phyloP scores from a whole-genome alignment of 1,284 basidiomycete species.

The Trichosporon sp. region DNA sequence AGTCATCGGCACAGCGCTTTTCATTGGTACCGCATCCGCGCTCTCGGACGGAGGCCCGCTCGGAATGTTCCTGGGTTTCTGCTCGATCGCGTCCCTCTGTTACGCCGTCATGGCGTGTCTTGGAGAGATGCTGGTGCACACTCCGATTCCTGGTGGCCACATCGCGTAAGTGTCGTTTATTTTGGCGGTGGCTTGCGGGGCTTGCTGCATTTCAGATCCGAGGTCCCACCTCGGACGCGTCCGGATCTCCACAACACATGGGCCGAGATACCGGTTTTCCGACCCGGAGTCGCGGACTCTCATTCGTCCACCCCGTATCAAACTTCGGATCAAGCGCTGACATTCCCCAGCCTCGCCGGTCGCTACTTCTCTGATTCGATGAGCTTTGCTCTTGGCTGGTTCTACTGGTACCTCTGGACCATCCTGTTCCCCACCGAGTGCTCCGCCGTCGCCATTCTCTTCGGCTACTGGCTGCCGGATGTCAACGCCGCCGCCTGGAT shows the following conservation, averaged over 20 bases:
- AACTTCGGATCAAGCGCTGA: background rate
- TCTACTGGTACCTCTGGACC: slow-evolving; percentile 75
- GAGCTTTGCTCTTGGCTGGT: slow-evolving; percentile 80
- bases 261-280: background rate
- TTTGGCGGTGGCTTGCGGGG: background rate
- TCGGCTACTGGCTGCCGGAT: slow-evolving; percentile 67
- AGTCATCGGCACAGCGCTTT: slow-evolving; percentile 28
- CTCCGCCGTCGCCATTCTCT: slow-evolving; percentile 73
- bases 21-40: slow-evolving; percentile 30
- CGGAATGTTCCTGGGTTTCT: slow-evolving; percentile 30
- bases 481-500: slow-evolving; percentile 73
- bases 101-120: slow-evolving; percentile 57
- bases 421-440: slow-evolving; percentile 74
- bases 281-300: background rate
- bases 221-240: background rate
- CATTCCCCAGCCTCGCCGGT: slow-evolving; percentile 62
- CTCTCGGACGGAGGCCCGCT: slow-evolving; percentile 56
- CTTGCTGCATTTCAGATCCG: background rate
- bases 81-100: slow-evolving; percentile 52
- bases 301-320: slow-evolving; percentile 1
- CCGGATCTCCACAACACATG: background rate
- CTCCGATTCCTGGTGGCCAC: slow-evolving; percentile 67
- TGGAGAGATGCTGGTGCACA: slow-evolving; percentile 59
- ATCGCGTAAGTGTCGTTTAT: slow-evolving; percentile 60
- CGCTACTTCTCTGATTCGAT: slow-evolving; percentile 65